These are phyloP conservation scores for Pseudoturritis turrita DNA, from an alignment of 345 rosid genomes.

Conservation along the genomic window DNA sequence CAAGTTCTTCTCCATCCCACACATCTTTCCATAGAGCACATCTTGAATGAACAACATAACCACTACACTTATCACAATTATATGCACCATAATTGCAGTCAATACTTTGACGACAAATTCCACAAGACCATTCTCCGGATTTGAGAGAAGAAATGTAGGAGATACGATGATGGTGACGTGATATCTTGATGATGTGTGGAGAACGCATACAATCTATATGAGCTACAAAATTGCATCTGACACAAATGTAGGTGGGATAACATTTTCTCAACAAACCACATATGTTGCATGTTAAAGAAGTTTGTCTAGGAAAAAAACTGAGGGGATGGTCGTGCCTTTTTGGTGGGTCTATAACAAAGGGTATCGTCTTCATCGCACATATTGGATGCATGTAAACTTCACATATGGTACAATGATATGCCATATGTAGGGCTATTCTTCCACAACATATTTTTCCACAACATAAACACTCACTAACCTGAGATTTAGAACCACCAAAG, in stretches of 20 bases:
- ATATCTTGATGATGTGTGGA: background rate
- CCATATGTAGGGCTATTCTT: fast-evolving
- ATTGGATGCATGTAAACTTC: background rate
- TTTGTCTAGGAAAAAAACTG: background rate
- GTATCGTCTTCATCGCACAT: background rate
- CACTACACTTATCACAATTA: background rate
- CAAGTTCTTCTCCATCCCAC: background rate
- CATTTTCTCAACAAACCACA: background rate
- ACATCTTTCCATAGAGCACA: background rate
- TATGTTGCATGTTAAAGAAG: background rate
- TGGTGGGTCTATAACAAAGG: background rate
- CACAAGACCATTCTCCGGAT: background rate
- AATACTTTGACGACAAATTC: background rate
- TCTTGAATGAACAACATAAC: background rate
- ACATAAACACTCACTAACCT: background rate
- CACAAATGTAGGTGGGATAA: background rate
- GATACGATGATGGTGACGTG: background rate
- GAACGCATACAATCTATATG: background rate
- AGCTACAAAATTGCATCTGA: background rate
- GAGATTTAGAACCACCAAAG: fast-evolving
- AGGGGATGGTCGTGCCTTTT: background rate
- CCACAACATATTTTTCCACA: background rate
- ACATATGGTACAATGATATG: background rate
- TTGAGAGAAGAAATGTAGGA: background rate
- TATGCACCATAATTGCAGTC: background rate